phyloP scores from a whole-genome alignment of 805 yeast species.

The Kluyveromyces lactis region DNA sequence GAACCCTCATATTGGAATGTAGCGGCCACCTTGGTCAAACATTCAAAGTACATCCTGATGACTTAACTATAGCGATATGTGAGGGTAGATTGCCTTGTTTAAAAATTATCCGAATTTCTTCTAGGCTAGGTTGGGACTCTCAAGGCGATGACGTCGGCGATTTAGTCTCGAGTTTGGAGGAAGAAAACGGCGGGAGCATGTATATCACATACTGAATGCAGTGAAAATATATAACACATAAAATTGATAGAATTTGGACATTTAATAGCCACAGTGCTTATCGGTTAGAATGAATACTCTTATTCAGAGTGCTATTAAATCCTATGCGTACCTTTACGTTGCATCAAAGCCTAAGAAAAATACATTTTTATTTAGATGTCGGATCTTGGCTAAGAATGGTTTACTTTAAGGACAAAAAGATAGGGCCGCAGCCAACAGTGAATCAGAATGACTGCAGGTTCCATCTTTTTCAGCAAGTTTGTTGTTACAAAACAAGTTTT shows the following conservation, averaged over 20 bases:
- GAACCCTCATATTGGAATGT: conserved; percentile 62
- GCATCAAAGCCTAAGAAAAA: too few species aligned
- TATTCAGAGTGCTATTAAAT: too few species aligned
- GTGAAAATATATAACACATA: background rate
- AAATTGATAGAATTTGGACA: too few species aligned
- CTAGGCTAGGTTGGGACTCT: conserved; percentile 81
- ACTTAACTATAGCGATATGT: conserved; percentile 72
- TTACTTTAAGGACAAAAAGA: too few species aligned
- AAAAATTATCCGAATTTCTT: conserved; percentile 55
- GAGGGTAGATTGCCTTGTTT: conserved; percentile 70
- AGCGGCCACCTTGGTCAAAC: conserved; percentile 84
- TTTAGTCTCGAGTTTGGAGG: conserved; percentile 61
- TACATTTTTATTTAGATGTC: too few species aligned
- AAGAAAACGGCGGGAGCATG: conserved; percentile 62
- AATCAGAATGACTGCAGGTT: conserved; percentile 4
- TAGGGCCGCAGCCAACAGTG: too few species aligned
- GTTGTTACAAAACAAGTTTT: conserved; percentile 30
- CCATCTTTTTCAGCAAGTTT: conserved; percentile 26
- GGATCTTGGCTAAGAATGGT: too few species aligned
- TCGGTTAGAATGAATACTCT: too few species aligned
- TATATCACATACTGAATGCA: conserved; percentile 38
- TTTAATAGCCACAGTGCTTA: too few species aligned
- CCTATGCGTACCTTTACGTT: too few species aligned
- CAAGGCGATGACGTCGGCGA: conserved; percentile 52
- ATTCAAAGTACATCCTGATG: conserved; percentile 78